Conservation (phyloP, 495 filamentous ascomycete species). For the Tuber brumale region DNA sequence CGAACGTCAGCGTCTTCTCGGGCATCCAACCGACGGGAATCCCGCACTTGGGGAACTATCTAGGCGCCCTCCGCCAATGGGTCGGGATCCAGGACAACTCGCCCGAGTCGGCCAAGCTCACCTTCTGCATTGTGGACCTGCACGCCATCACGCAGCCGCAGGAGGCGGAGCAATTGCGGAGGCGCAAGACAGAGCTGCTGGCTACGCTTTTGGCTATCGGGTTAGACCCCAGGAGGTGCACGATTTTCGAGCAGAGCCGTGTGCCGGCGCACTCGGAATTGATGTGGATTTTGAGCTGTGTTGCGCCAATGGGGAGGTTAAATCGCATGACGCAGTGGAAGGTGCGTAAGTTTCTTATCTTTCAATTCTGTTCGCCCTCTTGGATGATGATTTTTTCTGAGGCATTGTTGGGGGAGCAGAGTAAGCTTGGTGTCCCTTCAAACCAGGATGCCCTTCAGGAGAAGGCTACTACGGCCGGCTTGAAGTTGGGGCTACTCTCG, state of each 20-base stretch:
- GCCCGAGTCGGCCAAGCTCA: conserved; percentile 51
- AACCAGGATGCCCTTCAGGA: conserved; percentile 20
- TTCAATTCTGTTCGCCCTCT: conserved; percentile 1
- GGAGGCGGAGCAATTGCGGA: conserved; percentile 51
- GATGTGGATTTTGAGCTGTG: conserved; percentile 93
- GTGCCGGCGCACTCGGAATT: conserved; percentile 73
- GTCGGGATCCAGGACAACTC: conserved; percentile 64
- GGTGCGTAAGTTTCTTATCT: conserved; percentile 47
- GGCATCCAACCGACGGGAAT: conserved; percentile 94
- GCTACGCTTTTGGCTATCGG: conserved; percentile 78
- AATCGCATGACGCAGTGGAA: conserved; percentile 98
- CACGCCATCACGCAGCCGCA: conserved; percentile 84
- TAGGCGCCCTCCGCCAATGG: conserved; percentile 88
- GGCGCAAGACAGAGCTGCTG: conserved; percentile 64
- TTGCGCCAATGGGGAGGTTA: conserved; percentile 80
- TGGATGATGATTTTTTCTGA: conserved; percentile 14
- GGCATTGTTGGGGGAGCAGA: conserved; percentile 16
- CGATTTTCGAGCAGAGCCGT: conserved; percentile 77
- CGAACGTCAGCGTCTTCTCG: conserved; percentile 61
- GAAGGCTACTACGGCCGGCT: conserved; percentile 47
- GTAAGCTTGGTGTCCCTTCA: conserved; percentile 30
- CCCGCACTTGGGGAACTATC: conserved; percentile 94
- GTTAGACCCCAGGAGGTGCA: conserved; percentile 63
- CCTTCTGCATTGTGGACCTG: conserved; percentile 84
- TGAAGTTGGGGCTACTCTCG: conserved; percentile 89